Evolutionary conservation across 164 flowering plant species (phyloP).

Genomic region (Vitis amurensis): DNA sequence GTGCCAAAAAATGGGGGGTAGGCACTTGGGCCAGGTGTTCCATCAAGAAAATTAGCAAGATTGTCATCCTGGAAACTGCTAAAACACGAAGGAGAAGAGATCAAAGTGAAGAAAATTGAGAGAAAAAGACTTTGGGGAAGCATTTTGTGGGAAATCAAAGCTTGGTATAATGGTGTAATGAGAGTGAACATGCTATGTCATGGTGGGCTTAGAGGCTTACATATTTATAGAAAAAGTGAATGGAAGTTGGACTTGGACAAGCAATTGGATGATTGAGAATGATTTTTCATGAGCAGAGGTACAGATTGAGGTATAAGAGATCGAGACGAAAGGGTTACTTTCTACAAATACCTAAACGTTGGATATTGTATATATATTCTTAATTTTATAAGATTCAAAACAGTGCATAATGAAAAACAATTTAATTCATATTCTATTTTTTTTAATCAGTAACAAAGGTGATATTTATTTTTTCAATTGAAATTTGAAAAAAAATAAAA

Average conservation of each 20-base stretch:
- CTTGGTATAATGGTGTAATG: too few species aligned
- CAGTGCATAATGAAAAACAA: too few species aligned
- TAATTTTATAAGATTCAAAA: too few species aligned
- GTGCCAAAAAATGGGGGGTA: neutral
- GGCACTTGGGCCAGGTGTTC: neutral
- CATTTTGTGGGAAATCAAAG: neutral
- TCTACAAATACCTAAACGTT: too few species aligned
- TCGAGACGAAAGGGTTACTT: constrained; percentile 12
- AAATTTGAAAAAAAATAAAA: too few species aligned
- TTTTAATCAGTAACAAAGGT: too few species aligned
- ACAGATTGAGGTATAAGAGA: constrained; percentile 6
- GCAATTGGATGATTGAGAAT: neutral
- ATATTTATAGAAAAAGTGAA: constrained; percentile 6
- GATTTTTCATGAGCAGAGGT: neutral
- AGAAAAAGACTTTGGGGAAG: neutral
- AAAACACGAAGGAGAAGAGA: constrained; percentile 1
- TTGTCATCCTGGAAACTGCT: constrained; percentile 1
- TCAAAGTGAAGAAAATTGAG: neutral
- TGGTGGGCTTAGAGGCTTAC: neutral
- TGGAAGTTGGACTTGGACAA: neutral
- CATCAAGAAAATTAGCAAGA: neutral
- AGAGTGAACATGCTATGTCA: neutral
- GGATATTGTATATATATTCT: too few species aligned
- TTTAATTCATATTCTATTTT: too few species aligned
- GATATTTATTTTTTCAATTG: too few species aligned